A percentile compares a stretch with the other conserved stretches of the same genome.
Conservation (phyloP, 2,329 filamentous ascomycete genomes). For the Claviceps spartinae region DNA sequence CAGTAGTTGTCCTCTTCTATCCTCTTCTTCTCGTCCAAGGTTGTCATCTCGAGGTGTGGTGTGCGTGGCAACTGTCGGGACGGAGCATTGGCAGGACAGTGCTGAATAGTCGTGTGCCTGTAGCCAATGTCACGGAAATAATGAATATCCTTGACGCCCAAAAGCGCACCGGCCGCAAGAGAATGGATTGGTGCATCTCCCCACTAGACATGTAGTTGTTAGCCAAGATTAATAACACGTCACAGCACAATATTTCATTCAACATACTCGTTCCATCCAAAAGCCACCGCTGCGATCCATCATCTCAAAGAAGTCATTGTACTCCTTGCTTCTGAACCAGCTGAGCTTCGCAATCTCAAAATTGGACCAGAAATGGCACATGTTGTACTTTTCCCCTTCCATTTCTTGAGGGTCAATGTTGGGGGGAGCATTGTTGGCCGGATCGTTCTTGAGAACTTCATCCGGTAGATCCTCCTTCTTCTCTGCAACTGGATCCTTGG, state of each 20-base stretch:
- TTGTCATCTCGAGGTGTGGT: conserved; percentile 73
- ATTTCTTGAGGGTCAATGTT: conserved; percentile 84
- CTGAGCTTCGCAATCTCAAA: conserved; percentile 92
- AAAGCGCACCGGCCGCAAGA: conserved; percentile 78
- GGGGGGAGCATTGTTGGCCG: conserved; percentile 54
- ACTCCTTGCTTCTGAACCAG: conserved; percentile 95
- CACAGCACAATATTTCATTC: neutral
- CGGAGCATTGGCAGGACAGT: conserved; percentile 92
- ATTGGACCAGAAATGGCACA: conserved; percentile 99
- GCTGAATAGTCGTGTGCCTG: conserved; percentile 95
- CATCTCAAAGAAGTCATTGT: conserved; percentile 96
- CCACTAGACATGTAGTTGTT: conserved; percentile 50
- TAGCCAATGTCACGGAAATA: conserved; percentile 99
- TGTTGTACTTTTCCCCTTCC: conserved; percentile 98
- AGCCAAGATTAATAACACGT: conserved; percentile 8
- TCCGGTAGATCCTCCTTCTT: conserved; percentile 58
- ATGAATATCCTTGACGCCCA: conserved; percentile 74
- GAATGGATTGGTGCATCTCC: conserved; percentile 98
- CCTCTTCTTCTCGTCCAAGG: conserved; percentile 66
- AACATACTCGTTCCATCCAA: conserved; percentile 87
- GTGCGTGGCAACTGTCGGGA: conserved; percentile 68
- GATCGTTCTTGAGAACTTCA: conserved; percentile 65
- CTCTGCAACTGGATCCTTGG: conserved; percentile 49
- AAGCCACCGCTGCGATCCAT: conserved; percentile 98
- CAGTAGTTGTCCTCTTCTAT: conserved; percentile 93